Percentiles rank a stretch among this genome's conserved stretches.
Conservation (phyloP, 163 green algal genomes). For the Scenedesmus sp. region DNA sequence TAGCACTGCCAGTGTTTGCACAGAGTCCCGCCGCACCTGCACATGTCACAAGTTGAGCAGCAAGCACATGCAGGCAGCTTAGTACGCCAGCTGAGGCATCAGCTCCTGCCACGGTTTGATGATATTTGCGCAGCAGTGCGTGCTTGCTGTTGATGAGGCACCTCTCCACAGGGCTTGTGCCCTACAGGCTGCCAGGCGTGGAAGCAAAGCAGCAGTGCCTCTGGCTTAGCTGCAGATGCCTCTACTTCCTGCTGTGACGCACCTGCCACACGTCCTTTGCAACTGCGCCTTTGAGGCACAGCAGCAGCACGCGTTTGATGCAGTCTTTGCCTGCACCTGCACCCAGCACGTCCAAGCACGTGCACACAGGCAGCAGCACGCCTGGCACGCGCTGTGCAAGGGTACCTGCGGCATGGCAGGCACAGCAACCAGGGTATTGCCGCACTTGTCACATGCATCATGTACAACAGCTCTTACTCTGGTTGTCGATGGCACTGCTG, state of each 20-base stretch:
- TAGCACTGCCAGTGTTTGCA: conserved; percentile 21
- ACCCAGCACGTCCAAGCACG: conserved; percentile 51
- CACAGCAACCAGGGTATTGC: conserved; percentile 22
- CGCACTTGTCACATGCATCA: background rate
- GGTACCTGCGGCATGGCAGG: conserved; percentile 21
- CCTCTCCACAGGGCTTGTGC: no score
- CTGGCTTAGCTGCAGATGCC: background rate
- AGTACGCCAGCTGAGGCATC: no score
- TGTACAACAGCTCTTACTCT: background rate
- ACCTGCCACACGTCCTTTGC: conserved; percentile 56
- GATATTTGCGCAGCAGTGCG: background rate
- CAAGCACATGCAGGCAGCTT: background rate
- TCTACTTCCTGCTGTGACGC: background rate
- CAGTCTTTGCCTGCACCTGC: background rate
- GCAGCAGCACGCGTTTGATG: conserved; percentile 37
- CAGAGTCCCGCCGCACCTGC: conserved; percentile 34
- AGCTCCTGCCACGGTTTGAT: background rate
- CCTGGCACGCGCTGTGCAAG: conserved; percentile 20
- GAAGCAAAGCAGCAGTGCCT: background rate
- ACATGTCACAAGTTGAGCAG: background rate
- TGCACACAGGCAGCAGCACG: conserved; percentile 22
- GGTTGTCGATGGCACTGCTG: no score
- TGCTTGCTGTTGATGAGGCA: background rate
- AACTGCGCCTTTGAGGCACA: conserved; percentile 46
- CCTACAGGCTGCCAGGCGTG: background rate